Conservation (phyloP, 2,329 filamentous ascomycete genomes). For the Fusarium acutatum region DNA sequence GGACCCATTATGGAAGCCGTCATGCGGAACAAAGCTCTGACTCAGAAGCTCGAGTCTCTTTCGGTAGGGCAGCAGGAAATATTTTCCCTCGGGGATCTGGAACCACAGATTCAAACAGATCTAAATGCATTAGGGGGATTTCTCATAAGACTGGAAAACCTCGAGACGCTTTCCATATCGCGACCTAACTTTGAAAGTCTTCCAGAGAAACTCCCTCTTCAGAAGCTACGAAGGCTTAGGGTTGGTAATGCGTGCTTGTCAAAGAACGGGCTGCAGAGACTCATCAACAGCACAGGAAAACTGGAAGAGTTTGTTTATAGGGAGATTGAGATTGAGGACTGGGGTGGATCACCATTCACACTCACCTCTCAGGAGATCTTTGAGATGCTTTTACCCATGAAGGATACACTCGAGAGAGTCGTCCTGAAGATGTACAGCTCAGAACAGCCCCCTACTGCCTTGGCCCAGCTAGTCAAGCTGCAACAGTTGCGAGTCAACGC, state of each 20-base stretch:
- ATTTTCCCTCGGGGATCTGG: rapidly evolving
- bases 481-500: not conserved
- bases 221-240: not conserved
- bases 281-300: not conserved
- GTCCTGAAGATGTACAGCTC: not conserved
- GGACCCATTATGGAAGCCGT: not conserved
- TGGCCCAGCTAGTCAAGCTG: not conserved
- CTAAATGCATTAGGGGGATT: not conserved
- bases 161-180: not conserved
- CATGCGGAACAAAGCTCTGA: not conserved
- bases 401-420: not conserved
- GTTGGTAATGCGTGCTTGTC: not conserved
- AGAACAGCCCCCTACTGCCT: not conserved
- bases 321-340: too few relatives aligned
- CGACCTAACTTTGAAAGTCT: not conserved
- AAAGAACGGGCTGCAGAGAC: not conserved
- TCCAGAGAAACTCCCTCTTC: not conserved
- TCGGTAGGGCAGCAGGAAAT: not conserved
- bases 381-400: not conserved
- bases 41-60: not conserved
- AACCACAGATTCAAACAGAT: not conserved
- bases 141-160: not conserved
- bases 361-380: not conserved
- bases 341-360: too few relatives aligned
- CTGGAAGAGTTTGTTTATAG: conserved; percentile 5